A percentile compares a stretch with the other conserved stretches of the same genome.
These are phyloP conservation scores for Discostella pseudostelligera DNA, from an alignment of 108 stramenopile genomes.

Conservation along the genomic window DNA sequence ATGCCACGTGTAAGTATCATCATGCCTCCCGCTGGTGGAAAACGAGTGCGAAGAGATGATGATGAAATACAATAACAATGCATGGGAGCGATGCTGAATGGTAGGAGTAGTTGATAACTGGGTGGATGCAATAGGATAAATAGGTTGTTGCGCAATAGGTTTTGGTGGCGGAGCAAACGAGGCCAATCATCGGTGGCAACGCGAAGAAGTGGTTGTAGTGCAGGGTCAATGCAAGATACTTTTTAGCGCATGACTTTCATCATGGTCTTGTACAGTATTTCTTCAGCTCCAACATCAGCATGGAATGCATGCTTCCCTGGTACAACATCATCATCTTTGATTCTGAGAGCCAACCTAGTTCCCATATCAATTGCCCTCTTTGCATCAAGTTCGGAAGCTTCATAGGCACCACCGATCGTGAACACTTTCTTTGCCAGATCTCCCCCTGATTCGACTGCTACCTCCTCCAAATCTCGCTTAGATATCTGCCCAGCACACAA, in stretches of 20 bases:
- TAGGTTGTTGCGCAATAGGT: no score
- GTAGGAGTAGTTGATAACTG: no score
- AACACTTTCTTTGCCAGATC: conserved; percentile 61
- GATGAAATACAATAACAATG: no score
- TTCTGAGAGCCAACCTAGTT: conserved; percentile 85
- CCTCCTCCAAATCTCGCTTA: conserved; percentile 44
- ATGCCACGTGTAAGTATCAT: no score
- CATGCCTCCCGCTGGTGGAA: no score
- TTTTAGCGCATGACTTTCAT: conserved; percentile 26
- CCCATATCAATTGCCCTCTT: conserved; percentile 99
- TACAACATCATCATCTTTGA: conserved; percentile 60
- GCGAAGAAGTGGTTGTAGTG: no score
- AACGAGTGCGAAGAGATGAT: no score
- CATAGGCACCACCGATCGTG: conserved; percentile 91
- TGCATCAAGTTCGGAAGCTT: conserved; percentile 95
- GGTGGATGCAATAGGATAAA: no score
- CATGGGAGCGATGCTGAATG: no score
- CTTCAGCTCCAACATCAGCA: conserved; percentile 56
- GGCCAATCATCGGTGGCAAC: no score
- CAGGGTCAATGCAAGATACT: no score
- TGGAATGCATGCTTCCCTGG: conserved; percentile 75
- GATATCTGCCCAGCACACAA: conserved; percentile 93
- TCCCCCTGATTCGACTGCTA: conserved; percentile 26
- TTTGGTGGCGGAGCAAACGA: no score
- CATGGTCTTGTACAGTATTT: conserved; percentile 53